Conservation (phyloP, 495 filamentous ascomycete species). For the Aspergillus olivimuriae region DNA sequence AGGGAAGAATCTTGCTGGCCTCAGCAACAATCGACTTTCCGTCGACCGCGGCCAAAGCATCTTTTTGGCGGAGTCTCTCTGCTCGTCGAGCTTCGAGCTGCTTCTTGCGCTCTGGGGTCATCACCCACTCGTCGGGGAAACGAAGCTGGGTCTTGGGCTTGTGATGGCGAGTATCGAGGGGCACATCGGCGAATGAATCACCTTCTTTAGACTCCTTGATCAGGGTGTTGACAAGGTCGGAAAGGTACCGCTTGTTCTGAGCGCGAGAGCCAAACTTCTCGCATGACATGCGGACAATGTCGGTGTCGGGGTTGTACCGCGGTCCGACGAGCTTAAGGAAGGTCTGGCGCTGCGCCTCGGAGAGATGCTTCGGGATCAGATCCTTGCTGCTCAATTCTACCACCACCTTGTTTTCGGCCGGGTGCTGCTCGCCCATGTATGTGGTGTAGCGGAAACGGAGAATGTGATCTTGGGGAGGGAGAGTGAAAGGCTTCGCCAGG, state of each 20-base stretch:
- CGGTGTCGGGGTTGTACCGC: slow-evolving; percentile 85
- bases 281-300: slow-evolving; percentile 82
- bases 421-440: slow-evolving; percentile 91
- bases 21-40: slow-evolving; percentile 33
- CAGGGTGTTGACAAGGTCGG: slow-evolving; percentile 66
- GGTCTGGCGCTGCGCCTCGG: slow-evolving; percentile 62
- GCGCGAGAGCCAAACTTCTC: slow-evolving; percentile 81
- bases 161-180: slow-evolving; percentile 85
- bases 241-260: slow-evolving; percentile 94
- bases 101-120: slow-evolving; percentile 62
- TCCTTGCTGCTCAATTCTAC: slow-evolving; percentile 76
- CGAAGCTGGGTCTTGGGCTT: slow-evolving; percentile 56
- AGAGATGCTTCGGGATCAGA: slow-evolving; percentile 52
- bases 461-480: slow-evolving; percentile 57
- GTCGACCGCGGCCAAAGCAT: slow-evolving; percentile 25
- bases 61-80: slow-evolving; percentile 22
- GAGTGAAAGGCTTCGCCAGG: slow-evolving; percentile 70
- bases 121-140: slow-evolving; percentile 77
- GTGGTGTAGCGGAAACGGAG: slow-evolving; percentile 96
- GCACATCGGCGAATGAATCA: slow-evolving; percentile 83
- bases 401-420: slow-evolving; percentile 87
- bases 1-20: slow-evolving; percentile 26
- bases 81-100: slow-evolving; percentile 55
- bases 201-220: slow-evolving; percentile 72
- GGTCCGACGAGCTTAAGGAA: slow-evolving; percentile 79